Evolutionary conservation across 1,139 yeast species (phyloP).

Genomic region (Debaryomyces sp.): DNA sequence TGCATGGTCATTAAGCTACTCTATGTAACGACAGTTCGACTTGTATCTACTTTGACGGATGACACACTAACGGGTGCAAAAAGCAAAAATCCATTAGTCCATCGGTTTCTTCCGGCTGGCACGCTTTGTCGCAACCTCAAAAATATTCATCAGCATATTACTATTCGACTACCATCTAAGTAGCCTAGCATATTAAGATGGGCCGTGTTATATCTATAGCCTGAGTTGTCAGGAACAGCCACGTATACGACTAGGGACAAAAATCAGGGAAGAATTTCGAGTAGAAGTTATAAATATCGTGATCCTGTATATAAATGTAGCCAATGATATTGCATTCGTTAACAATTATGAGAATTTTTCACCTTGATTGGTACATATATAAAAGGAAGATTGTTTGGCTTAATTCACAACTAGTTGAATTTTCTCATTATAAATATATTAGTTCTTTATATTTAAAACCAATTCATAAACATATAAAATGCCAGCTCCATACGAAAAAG

Average conservation of each 20-base stretch:
- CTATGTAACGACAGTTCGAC: background rate
- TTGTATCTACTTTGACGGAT: background rate
- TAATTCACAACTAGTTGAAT: background rate
- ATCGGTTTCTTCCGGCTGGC: background rate
- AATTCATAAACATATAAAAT: constrained; percentile 46
- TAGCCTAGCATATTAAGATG: background rate
- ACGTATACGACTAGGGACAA: background rate
- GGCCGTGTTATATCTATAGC: background rate
- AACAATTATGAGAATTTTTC: constrained; percentile 13
- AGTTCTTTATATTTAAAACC: background rate
- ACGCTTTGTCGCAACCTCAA: background rate
- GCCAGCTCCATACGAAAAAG: constrained; percentile 71
- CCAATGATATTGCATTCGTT: constrained; percentile 10
- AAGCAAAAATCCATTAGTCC: background rate
- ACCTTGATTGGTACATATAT: constrained; percentile 1
- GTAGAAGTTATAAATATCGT: background rate
- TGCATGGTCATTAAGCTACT: background rate
- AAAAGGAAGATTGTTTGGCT: constrained; percentile 3
- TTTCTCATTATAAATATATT: background rate
- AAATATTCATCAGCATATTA: background rate
- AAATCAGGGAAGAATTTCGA: background rate
- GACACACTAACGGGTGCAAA: background rate
- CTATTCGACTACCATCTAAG: background rate
- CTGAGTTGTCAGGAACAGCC: background rate
- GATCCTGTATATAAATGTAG: constrained; percentile 9